phyloP scores from a whole-genome alignment of 306 rosid species.

The Cicer pinnatifidum region DNA sequence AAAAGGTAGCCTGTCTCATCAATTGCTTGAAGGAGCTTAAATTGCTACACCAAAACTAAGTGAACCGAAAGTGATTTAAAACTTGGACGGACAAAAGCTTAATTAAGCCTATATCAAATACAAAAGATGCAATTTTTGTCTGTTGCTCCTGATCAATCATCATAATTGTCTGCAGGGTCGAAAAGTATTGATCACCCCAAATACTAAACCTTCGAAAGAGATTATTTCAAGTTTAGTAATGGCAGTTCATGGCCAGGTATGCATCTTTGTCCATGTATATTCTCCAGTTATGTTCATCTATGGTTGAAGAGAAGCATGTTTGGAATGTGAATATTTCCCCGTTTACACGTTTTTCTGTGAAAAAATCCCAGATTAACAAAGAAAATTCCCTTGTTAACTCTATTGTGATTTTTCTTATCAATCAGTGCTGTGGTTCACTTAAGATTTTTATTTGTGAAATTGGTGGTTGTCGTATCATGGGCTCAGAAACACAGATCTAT shows the following conservation, averaged over 20 bases:
- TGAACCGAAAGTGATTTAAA: neutral
- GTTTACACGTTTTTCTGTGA: slow-evolving; percentile 37
- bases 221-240: slow-evolving; percentile 67
- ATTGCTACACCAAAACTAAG: slow-evolving; percentile 27
- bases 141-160: slow-evolving; percentile 37
- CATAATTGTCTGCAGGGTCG: slow-evolving; percentile 64
- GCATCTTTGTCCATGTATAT: slow-evolving; percentile 32
- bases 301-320: slow-evolving; percentile 30
- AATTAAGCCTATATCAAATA: slow-evolving; percentile 14
- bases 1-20: neutral
- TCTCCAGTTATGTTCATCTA: slow-evolving; percentile 9
- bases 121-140: slow-evolving; percentile 39
- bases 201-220: slow-evolving; percentile 82
- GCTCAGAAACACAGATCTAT: neutral
- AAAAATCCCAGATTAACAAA: slow-evolving; percentile 19
- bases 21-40: slow-evolving; percentile 30
- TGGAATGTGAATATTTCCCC: slow-evolving; percentile 26
- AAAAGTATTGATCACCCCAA: slow-evolving; percentile 82
- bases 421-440: slow-evolving; percentile 4
- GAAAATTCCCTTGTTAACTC: neutral
- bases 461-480: neutral
- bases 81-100: slow-evolving; percentile 13
- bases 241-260: slow-evolving; percentile 86
- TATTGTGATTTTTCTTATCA: slow-evolving; percentile 1
- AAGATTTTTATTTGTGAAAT: slow-evolving; percentile 29